Conservation (phyloP, 139 green algal genomes). For the Volvox reticuliferus region DNA sequence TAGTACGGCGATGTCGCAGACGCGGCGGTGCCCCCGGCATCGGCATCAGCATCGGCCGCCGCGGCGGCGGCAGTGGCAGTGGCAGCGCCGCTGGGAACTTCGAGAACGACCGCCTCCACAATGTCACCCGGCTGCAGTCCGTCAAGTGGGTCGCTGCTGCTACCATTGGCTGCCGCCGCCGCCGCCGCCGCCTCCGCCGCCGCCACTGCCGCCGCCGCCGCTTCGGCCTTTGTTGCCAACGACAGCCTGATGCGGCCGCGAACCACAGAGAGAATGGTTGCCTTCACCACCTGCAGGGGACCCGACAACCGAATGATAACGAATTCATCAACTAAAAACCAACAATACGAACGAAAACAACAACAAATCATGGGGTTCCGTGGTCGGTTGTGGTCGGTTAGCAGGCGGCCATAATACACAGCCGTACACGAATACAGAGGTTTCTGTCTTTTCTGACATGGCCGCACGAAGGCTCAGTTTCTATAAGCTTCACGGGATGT, state of each 20-base stretch:
- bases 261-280: constrained; percentile 57
- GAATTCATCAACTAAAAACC: too few species aligned
- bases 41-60: too few species aligned
- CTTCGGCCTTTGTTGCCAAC: constrained; percentile 45
- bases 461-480: too few species aligned
- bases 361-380: too few species aligned
- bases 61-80: not conserved
- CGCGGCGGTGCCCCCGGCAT: not conserved
- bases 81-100: constrained; percentile 10
- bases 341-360: too few species aligned
- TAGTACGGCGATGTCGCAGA: not conserved
- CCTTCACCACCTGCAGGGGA: constrained; percentile 45
- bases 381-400: too few species aligned
- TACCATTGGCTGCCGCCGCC: not conserved
- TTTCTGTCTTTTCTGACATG: too few species aligned
- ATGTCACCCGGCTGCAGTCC: constrained; percentile 69
- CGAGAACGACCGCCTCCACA: constrained; percentile 56
- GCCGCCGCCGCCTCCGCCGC: not conserved
- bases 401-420: too few species aligned
- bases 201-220: constrained; percentile 38
- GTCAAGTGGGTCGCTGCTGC: constrained; percentile 48
- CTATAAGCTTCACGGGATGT: too few species aligned
- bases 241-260: constrained; percentile 66
- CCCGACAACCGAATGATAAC: too few species aligned
- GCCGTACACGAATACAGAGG: too few species aligned